Evolutionary conservation across 306 rosid genomes (phyloP).

Genomic region (Ziziphus jujuba): DNA sequence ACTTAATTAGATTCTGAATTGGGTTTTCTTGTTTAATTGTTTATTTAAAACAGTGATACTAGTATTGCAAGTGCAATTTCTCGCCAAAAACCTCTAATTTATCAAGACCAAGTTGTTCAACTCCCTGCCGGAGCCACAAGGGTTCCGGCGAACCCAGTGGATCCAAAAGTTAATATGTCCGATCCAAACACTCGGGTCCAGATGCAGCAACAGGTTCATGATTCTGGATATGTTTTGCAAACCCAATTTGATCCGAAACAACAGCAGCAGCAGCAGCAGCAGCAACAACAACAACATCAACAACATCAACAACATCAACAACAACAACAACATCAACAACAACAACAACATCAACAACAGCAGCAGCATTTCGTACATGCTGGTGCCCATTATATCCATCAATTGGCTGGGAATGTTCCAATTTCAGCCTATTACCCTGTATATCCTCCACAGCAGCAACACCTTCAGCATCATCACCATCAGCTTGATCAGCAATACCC

Average conservation of each 20-base stretch:
- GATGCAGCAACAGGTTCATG: slow-evolving; percentile 72
- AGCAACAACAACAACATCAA: slow-evolving; percentile 7
- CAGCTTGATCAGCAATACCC: slow-evolving; percentile 75
- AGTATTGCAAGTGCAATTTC: slow-evolving; percentile 66
- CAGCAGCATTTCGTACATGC: slow-evolving; percentile 57
- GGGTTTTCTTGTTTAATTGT: slow-evolving; percentile 21
- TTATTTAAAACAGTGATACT: slow-evolving; percentile 63
- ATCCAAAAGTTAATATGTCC: slow-evolving; percentile 53
- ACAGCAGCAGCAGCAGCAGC: slow-evolving; percentile 29
- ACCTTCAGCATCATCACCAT: slow-evolving; percentile 54
- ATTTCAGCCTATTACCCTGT: slow-evolving; percentile 73
- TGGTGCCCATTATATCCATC: slow-evolving; percentile 72
- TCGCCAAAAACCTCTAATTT: slow-evolving; percentile 60
- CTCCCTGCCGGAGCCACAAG: slow-evolving; percentile 56
- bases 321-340: slow-evolving; percentile 47
- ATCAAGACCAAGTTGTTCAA: slow-evolving; percentile 76
- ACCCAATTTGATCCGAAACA: slow-evolving; percentile 62
- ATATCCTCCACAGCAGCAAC: slow-evolving; percentile 81
- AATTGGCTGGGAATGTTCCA: slow-evolving; percentile 50
- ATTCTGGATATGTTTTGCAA: slow-evolving; percentile 73
- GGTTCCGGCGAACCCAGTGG: slow-evolving; percentile 55
- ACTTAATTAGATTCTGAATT: slow-evolving; percentile 40
- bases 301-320: slow-evolving; percentile 29
- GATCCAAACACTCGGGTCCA: slow-evolving; percentile 67
- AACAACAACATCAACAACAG: slow-evolving; percentile 29